A percentile compares a stretch with the other conserved stretches of the same genome.
These are phyloP conservation scores for Spathaspora arborariae DNA, from an alignment of 805 yeast genomes.

Conservation along the genomic window DNA sequence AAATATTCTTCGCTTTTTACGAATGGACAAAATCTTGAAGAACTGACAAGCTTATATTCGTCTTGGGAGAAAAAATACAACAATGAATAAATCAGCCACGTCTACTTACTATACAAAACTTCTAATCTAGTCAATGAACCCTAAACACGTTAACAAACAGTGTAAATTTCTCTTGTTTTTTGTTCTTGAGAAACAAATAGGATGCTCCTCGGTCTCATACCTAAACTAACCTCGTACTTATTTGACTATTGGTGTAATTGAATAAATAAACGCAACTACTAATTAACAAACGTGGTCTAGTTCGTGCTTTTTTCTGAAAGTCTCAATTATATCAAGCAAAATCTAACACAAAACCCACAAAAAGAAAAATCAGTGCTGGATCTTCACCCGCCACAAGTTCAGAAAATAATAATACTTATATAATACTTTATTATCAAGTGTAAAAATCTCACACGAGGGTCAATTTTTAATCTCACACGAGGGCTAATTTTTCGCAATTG, in stretches of 20 bases:
- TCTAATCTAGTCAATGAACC: too few species aligned
- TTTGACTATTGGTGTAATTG: background rate
- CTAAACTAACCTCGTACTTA: too few species aligned
- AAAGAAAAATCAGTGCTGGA: background rate
- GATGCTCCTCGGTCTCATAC: too few species aligned
- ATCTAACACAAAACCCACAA: background rate
- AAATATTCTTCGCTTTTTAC: background rate
- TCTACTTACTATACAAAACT: too few species aligned
- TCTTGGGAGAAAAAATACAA: too few species aligned
- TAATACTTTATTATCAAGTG: background rate
- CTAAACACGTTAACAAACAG: too few species aligned
- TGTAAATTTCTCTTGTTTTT: too few species aligned
- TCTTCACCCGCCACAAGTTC: background rate
- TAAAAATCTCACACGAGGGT: background rate
- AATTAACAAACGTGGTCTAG: background rate
- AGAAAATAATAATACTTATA: background rate
- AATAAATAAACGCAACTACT: background rate
- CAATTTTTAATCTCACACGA: background rate
- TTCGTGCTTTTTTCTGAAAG: background rate
- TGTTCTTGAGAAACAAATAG: too few species aligned
- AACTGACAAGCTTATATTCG: too few species aligned
- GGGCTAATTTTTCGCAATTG: background rate
- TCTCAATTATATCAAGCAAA: background rate
- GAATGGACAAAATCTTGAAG: background rate
- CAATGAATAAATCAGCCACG: too few species aligned